Evolutionary conservation across 2,329 filamentous ascomycete species (phyloP).

Genomic region (Aspergillus intermedius): DNA sequence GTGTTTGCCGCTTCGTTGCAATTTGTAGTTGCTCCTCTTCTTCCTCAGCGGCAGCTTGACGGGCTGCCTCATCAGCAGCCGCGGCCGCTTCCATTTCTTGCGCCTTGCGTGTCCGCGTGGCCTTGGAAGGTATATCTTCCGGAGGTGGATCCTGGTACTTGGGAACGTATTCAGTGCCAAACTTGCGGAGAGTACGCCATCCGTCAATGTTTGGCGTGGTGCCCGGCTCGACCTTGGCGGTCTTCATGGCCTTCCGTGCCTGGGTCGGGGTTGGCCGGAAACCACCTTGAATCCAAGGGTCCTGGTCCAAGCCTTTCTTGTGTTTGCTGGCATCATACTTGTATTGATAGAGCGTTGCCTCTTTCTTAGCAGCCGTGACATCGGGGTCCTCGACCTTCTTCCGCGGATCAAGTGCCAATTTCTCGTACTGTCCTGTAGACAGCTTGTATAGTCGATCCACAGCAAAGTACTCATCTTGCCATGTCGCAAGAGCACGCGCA

Average conservation of each 20-base stretch:
- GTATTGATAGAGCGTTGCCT: slow-evolving; percentile 56
- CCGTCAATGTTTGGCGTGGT: slow-evolving; percentile 36
- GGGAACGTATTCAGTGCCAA: slow-evolving; percentile 33
- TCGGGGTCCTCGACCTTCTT: slow-evolving; percentile 46
- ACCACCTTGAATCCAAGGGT: slow-evolving; percentile 50
- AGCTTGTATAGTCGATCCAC: slow-evolving; percentile 45
- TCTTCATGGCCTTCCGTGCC: slow-evolving; percentile 30
- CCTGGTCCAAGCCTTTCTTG: slow-evolving; percentile 43
- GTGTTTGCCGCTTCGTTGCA: slow-evolving; percentile 24
- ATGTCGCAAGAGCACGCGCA: slow-evolving; percentile 45
- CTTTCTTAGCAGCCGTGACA: slow-evolving; percentile 55
- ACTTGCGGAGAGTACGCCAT: slow-evolving; percentile 31
- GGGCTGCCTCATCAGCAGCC: slow-evolving; percentile 22
- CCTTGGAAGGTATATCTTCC: slow-evolving; percentile 21
- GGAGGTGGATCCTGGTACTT: slow-evolving; percentile 27
- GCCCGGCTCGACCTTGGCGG: slow-evolving; percentile 25
- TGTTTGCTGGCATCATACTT: slow-evolving; percentile 46
- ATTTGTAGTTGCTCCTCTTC: slow-evolving; percentile 20
- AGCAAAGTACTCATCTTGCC: slow-evolving; percentile 55
- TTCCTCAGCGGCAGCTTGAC: slow-evolving; percentile 18
- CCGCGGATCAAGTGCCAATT: slow-evolving; percentile 45
- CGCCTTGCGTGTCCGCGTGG: slow-evolving; percentile 33
- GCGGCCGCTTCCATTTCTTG: slow-evolving; percentile 26
- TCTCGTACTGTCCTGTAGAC: slow-evolving; percentile 43
- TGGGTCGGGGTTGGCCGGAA: slow-evolving; percentile 40